Conservation (phyloP, 345 rosid genomes). For the Arabidopsis suecica region DNA sequence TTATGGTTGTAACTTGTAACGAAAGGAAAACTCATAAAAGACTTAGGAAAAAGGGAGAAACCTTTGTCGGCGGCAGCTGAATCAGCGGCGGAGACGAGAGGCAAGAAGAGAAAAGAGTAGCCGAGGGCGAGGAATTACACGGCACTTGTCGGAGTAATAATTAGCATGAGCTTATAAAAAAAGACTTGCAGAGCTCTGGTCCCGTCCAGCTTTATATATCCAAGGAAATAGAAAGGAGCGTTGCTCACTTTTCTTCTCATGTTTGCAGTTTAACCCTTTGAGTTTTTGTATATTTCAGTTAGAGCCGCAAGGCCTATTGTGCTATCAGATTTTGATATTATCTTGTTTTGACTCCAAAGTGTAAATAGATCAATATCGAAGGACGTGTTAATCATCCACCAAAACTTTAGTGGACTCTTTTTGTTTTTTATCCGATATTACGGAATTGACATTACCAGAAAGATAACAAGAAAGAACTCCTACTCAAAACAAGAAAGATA, state of each 20-base stretch:
- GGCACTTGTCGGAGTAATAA: constrained; percentile 5
- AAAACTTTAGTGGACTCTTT: not conserved
- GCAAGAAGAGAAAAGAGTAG: not conserved
- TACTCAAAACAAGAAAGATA: no score
- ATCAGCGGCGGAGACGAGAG: constrained; percentile 21
- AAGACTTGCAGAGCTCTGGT: constrained; percentile 1
- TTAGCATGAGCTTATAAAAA: constrained; percentile 19
- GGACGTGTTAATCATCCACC: constrained; percentile 15
- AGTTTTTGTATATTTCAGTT: not conserved
- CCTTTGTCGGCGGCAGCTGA: constrained; percentile 19
- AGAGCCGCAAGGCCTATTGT: not conserved
- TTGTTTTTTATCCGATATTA: no score
- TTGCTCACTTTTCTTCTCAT: constrained; percentile 18
- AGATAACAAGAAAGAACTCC: no score
- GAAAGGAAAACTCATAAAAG: not conserved
- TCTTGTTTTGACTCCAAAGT: not conserved
- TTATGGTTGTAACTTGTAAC: not conserved
- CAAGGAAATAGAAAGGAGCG: constrained; percentile 1
- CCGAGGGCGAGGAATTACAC: not conserved
- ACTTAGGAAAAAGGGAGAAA: not conserved
- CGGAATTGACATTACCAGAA: no score
- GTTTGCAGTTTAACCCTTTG: not conserved
- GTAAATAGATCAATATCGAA: not conserved
- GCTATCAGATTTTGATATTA: not conserved
- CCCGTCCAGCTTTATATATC: constrained; percentile 21